Conservation (phyloP, 2,329 filamentous ascomycete genomes). For the Aspergillus ustus region DNA sequence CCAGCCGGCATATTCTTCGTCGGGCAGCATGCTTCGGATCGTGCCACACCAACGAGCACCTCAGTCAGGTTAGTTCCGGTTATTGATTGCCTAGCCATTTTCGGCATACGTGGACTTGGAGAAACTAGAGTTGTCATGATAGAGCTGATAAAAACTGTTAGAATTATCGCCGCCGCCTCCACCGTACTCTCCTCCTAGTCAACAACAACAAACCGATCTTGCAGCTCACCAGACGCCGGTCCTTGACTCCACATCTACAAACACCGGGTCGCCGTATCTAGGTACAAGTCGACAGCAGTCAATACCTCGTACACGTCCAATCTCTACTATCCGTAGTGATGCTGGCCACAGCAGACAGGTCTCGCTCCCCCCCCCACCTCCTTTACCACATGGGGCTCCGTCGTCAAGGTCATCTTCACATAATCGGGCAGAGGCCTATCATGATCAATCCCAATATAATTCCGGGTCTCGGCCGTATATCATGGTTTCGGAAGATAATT, state of each 20-base stretch:
- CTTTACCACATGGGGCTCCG: constrained; percentile 35
- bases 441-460: constrained; percentile 24
- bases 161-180: constrained; percentile 41
- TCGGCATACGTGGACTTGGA: background rate
- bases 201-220: constrained; percentile 27
- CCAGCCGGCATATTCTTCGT: constrained; percentile 34
- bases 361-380: constrained; percentile 43
- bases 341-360: constrained; percentile 32
- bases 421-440: constrained; percentile 32
- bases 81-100: background rate
- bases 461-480: constrained; percentile 27
- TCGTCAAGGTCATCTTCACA: constrained; percentile 41
- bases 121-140: background rate
- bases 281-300: constrained; percentile 30
- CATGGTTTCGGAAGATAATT: constrained; percentile 28
- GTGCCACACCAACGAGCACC: constrained; percentile 31
- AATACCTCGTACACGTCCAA: constrained; percentile 35
- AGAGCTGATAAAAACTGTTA: constrained; percentile 30
- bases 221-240: constrained; percentile 19
- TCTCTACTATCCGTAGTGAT: constrained; percentile 38
- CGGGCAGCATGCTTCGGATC: constrained; percentile 34
- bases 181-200: constrained; percentile 45
- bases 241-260: constrained; percentile 25
- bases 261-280: constrained; percentile 23
- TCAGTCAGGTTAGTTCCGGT: constrained; percentile 37